phyloP scores from a whole-genome alignment of 148 eudicot species.

The Persicaria tinctoria region DNA sequence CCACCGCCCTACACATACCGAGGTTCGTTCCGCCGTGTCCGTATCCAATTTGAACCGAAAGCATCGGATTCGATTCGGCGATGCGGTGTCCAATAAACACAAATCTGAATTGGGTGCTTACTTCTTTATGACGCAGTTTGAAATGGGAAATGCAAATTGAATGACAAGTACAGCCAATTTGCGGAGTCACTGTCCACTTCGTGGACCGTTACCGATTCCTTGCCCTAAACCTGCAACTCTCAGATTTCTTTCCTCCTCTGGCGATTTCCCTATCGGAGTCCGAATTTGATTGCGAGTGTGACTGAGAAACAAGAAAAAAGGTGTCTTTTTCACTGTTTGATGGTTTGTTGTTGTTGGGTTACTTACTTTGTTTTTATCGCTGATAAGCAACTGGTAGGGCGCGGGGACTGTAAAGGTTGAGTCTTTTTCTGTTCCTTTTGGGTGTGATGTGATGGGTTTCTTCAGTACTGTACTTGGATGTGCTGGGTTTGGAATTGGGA shows the following conservation, averaged over 20 bases:
- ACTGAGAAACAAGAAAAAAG: neutral
- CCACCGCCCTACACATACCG: neutral
- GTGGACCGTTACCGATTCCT: neutral
- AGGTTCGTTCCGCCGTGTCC: neutral
- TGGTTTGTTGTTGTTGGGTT: neutral
- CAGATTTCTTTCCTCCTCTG: neutral
- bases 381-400: too few species aligned
- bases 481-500: constrained; percentile 69
- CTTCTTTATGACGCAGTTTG: neutral
- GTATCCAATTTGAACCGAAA: constrained; percentile 1
- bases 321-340: neutral
- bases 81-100: neutral
- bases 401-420: neutral
- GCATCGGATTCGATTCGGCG: neutral
- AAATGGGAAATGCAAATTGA: neutral
- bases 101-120: neutral
- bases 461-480: constrained; percentile 56
- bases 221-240: neutral
- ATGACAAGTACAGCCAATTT: neutral
- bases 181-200: neutral
- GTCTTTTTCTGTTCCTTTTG: neutral
- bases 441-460: constrained; percentile 45
- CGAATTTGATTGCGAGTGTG: neutral
- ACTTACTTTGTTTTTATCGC: neutral
- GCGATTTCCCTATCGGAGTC: neutral